These are phyloP conservation scores for Ambrosia artemisiifolia DNA, from an alignment of 129 eudicot species.

Conservation along the genomic window DNA sequence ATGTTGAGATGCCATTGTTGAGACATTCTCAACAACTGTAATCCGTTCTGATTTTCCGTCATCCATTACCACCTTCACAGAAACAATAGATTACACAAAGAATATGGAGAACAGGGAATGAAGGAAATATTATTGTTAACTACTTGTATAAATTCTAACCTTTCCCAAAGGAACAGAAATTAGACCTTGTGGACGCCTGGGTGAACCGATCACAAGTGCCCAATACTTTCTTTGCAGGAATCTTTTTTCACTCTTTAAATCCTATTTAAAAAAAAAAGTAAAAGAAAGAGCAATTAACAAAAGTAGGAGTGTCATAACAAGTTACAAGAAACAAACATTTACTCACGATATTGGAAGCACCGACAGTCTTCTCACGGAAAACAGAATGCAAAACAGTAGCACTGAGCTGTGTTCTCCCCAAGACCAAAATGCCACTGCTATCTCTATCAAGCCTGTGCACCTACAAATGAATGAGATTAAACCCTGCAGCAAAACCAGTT, in stretches of 20 bases:
- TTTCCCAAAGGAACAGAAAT: constrained; percentile 72
- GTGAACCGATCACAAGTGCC: constrained; percentile 97
- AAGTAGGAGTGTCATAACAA: not conserved
- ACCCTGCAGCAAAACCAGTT: constrained; percentile 14
- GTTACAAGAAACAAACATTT: not conserved
- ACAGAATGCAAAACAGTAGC: constrained; percentile 80
- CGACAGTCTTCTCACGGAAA: constrained; percentile 85
- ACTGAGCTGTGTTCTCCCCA: constrained; percentile 93
- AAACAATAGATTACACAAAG: constrained; percentile 8
- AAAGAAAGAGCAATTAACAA: not conserved
- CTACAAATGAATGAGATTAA: constrained; percentile 46
- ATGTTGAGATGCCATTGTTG: constrained; percentile 55
- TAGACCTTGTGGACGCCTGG: constrained; percentile 70
- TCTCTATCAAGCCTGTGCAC: constrained; percentile 99
- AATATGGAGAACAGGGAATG: not conserved
- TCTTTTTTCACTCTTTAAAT: constrained; percentile 45
- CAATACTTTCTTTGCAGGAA: constrained; percentile 71
- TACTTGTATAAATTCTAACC: constrained; percentile 39
- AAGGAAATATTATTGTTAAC: not conserved
- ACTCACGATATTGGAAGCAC: constrained; percentile 60
- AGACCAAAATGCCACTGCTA: constrained; percentile 92
- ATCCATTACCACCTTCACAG: constrained; percentile 73
- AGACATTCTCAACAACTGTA: constrained; percentile 52
- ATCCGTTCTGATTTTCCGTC: constrained; percentile 87
- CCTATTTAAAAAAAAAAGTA: constrained; percentile 28